Conservation (phyloP, 352 stramenopile species). For the Phytophthora tentaculata region DNA sequence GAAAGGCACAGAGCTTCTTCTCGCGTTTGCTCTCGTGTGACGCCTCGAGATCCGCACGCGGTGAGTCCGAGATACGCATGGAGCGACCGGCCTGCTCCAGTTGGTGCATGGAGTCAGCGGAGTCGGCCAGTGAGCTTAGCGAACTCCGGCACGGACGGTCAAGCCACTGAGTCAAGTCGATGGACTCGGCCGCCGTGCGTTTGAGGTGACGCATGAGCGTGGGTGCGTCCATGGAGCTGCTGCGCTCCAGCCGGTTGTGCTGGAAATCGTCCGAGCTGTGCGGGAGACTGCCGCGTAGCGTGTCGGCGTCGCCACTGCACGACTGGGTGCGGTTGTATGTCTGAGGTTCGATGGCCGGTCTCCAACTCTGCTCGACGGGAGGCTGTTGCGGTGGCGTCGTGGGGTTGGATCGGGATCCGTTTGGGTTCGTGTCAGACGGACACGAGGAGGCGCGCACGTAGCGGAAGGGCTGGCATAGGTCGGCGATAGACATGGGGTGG, state of each 20-base stretch:
- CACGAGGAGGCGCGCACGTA: constrained; percentile 77
- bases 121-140: constrained; percentile 64
- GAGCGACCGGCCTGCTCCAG: constrained; percentile 49
- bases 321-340: constrained; percentile 36
- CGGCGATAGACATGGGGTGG: constrained; percentile 47
- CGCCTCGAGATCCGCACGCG: constrained; percentile 16
- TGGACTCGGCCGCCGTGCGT: constrained; percentile 30
- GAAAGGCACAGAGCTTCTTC: constrained; percentile 83
- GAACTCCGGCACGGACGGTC: constrained; percentile 38
- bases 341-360: constrained; percentile 25
- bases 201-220: constrained; percentile 37
- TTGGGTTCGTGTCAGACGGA: constrained; percentile 69
- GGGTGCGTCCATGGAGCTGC: constrained; percentile 65
- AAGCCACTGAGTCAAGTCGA: constrained; percentile 55
- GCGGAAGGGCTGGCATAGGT: constrained; percentile 61
- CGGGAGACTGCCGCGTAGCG: constrained; percentile 14
- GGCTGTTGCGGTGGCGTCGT: constrained; percentile 11
- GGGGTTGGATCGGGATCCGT: constrained; percentile 2
- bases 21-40: constrained; percentile 49
- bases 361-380: constrained; percentile 26
- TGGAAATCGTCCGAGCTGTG: constrained; percentile 23
- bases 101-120: constrained; percentile 57
- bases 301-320: constrained; percentile 27
- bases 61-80: constrained; percentile 43
- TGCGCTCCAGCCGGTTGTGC: constrained; percentile 56